Evolutionary conservation across 768 basidiomycete genomes (phyloP).

Genomic region (Melanogaster broomeanus): DNA sequence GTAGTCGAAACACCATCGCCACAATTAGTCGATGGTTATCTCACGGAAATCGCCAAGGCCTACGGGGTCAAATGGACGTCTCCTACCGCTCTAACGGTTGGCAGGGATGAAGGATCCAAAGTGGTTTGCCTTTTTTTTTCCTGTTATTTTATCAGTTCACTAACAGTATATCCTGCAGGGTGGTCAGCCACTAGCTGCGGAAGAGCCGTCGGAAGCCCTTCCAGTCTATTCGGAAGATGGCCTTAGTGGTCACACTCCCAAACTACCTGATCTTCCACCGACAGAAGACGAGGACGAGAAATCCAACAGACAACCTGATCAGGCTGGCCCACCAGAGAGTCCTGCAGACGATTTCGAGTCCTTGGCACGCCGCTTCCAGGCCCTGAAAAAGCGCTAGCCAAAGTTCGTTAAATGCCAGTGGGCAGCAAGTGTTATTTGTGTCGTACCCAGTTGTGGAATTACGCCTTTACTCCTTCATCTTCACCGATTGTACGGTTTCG

Average conservation of each 20-base stretch:
- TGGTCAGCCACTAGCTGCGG: background rate
- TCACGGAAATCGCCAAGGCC: slow-evolving; percentile 85
- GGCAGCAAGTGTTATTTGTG: slow-evolving; percentile 1
- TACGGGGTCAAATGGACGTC: slow-evolving; percentile 75
- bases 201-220: slow-evolving; percentile 19
- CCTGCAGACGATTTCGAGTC: slow-evolving; percentile 73
- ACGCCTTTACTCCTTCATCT: background rate
- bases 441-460: slow-evolving; percentile 3
- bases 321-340: slow-evolving; percentile 10
- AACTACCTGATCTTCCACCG: slow-evolving; percentile 53
- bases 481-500: slow-evolving; percentile 10
- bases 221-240: slow-evolving; percentile 29
- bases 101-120: slow-evolving; percentile 34
- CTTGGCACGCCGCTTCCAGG: slow-evolving; percentile 79
- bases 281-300: slow-evolving; percentile 47
- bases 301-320: slow-evolving; percentile 6
- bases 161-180: slow-evolving; percentile 12
- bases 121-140: slow-evolving; percentile 37
- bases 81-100: slow-evolving; percentile 27
- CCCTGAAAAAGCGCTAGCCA: slow-evolving; percentile 75
- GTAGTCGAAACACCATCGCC: slow-evolving; percentile 65
- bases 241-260: slow-evolving; percentile 23
- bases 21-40: slow-evolving; percentile 83
- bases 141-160: background rate
- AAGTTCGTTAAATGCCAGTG: background rate